These are phyloP conservation scores for Hortiboletus campestris DNA, from an alignment of 768 basidiomycete species.

Conservation along the genomic window DNA sequence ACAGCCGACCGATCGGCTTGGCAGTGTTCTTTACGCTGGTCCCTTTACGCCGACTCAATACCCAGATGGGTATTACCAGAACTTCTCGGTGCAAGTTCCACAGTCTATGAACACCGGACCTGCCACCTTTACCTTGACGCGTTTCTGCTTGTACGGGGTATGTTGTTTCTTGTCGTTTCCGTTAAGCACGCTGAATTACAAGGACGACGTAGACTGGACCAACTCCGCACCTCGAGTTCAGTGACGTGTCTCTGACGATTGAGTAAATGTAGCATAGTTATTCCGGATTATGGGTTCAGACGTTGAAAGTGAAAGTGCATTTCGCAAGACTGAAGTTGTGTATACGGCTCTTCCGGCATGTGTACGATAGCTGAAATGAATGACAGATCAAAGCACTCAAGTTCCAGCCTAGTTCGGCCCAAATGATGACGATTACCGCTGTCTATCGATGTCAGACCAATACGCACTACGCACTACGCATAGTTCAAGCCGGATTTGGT, in stretches of 20 bases:
- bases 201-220: constrained; percentile 18
- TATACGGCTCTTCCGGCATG: no score
- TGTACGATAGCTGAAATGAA: no score
- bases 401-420: no score
- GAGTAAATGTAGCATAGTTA: neutral
- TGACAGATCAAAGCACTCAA: no score
- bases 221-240: constrained; percentile 28
- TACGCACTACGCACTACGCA: no score
- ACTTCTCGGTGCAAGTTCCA: constrained; percentile 25
- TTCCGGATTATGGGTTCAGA: neutral
- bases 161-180: neutral
- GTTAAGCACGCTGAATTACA: neutral
- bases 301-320: neutral
- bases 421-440: no score
- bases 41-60: constrained; percentile 26
- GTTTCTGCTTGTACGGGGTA: constrained; percentile 31
- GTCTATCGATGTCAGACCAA: no score
- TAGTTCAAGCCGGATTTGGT: no score
- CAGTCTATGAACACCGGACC: constrained; percentile 7
- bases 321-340: no score
- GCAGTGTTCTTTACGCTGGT: constrained; percentile 29
- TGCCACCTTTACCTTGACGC: constrained; percentile 31
- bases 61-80: constrained; percentile 25
- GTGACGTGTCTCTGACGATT: constrained; percentile 23
- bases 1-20: constrained; percentile 17